These are phyloP conservation scores for Mariannaea sp. DNA, from an alignment of 2,329 filamentous ascomycete genomes.

Conservation along the genomic window DNA sequence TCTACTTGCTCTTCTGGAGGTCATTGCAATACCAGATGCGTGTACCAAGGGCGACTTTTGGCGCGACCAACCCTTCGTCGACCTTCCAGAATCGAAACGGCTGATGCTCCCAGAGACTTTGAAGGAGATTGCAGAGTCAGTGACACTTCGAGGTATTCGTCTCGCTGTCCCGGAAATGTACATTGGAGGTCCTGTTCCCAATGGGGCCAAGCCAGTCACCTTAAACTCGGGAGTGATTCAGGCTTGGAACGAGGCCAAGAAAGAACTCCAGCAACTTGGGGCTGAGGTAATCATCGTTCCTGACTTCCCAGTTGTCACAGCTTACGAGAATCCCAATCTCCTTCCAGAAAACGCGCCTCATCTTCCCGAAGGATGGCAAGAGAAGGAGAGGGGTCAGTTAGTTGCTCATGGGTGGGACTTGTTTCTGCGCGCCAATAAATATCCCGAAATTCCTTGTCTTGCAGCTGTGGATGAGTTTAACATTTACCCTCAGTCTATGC, in stretches of 20 bases:
- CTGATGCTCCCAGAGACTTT: conserved; percentile 44
- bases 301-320: conserved; percentile 16
- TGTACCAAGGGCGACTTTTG: conserved; percentile 41
- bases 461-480: neutral
- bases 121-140: conserved; percentile 38
- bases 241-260: neutral
- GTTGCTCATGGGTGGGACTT: neutral
- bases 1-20: conserved; percentile 20
- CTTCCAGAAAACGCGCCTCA: conserved; percentile 21
- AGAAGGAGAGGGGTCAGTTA: conserved; percentile 5
- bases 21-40: conserved; percentile 16
- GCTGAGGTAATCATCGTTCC: neutral
- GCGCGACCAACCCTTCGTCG: conserved; percentile 37
- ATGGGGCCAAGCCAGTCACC: too few species aligned
- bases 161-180: neutral
- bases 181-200: neutral
- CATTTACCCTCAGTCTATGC: neutral
- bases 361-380: conserved; percentile 48
- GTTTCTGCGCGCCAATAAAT: neutral
- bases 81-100: conserved; percentile 44
- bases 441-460: neutral
- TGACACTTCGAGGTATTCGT: conserved; percentile 4
- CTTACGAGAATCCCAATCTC: conserved; percentile 42
- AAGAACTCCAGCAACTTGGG: neutral
- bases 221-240: neutral